Percentiles rank a stretch among this genome's conserved stretches.
Evolutionary conservation across 192 early-diverging fungal genomes (phyloP).

Genomic region (Pilobolus umbonatus): DNA sequence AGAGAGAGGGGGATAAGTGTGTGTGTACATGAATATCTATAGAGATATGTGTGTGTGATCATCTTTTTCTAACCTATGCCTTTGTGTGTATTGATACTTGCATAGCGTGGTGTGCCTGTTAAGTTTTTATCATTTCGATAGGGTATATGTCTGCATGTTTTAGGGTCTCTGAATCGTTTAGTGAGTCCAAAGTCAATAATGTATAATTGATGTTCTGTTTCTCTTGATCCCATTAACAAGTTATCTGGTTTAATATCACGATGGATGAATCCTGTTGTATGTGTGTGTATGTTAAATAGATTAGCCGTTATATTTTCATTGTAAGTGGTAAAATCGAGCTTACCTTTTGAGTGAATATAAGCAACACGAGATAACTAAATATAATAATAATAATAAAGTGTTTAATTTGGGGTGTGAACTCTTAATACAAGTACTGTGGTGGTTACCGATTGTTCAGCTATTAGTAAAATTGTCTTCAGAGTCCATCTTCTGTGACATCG

Average conservation of each 20-base stretch:
- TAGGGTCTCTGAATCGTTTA: slow-evolving; percentile 82
- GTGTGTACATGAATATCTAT: background rate
- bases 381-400: background rate
- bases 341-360: slow-evolving; percentile 63
- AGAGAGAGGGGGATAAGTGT: background rate
- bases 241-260: slow-evolving; percentile 92
- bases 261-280: slow-evolving; percentile 71
- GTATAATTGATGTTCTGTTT: slow-evolving; percentile 78
- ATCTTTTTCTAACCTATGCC: slow-evolving; percentile 64
- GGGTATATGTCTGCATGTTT: slow-evolving; percentile 82
- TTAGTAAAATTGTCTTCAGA: slow-evolving; percentile 79
- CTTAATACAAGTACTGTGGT: background rate
- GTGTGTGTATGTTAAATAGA: no score
- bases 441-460: slow-evolving; percentile 81
- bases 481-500: slow-evolving; percentile 85
- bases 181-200: slow-evolving; percentile 91
- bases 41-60: background rate
- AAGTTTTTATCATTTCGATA: slow-evolving; percentile 92
- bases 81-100: slow-evolving; percentile 85
- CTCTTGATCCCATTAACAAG: slow-evolving; percentile 85
- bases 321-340: background rate
- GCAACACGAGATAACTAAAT: slow-evolving; percentile 57
- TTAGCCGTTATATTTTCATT: background rate
- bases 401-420: slow-evolving; percentile 1
- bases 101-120: slow-evolving; percentile 89